Base-by-base conservation (phyloP, 2,329 filamentous ascomycete species). In the Neonectria faginata region DNA sequence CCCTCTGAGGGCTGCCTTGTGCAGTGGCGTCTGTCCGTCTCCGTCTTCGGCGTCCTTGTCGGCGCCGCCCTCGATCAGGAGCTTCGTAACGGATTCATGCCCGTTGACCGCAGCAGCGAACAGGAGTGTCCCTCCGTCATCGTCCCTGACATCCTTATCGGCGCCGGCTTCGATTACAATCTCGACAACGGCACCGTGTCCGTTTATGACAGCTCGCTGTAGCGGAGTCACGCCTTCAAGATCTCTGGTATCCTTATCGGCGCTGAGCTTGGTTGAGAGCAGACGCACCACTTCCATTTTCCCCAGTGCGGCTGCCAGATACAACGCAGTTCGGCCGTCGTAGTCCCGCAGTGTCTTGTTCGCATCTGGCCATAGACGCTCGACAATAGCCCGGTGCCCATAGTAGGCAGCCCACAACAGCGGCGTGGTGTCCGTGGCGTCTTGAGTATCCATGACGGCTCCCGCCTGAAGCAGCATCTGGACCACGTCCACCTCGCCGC, bases 281-380 rank as follows among this genome's bases (percentile, higher is more conserved):
- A n/a, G 27, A 5, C n/a, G 3, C 1, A 33, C 27, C 27, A 33
- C n/a, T 14, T 33, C n/a, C 3, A 1, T 5, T 7, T 4, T 20
- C 2, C 27, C 47, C 6, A 10, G 4, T 16, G 54, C 50, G 11
- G 59, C 59, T 55, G 60, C 63, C 20, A 66, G 33, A 56, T 67
- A 63, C 41, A 67, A 31, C 9, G 58, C 48, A 31, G 59, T 64
- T 39, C 55, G 61, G 36, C 66, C 66, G 10, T 57, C 50, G 29
- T 63, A 14, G 45, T 66, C 52, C 22, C 63, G 63, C 22, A 66
- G 12, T 31, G 53, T 57, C 25, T 20, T 63, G 22, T 61, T 60
- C 29, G 56, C 31, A 33, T 60, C 56, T 20, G 36, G 12, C 65
- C 51, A 63, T 16, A 66, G 44, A 59, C 57, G 10, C 12, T 54